These are phyloP conservation scores for Ulota crispa DNA, from an alignment of 225 moss, liverwort and hornwort species.

Conservation along the genomic window DNA sequence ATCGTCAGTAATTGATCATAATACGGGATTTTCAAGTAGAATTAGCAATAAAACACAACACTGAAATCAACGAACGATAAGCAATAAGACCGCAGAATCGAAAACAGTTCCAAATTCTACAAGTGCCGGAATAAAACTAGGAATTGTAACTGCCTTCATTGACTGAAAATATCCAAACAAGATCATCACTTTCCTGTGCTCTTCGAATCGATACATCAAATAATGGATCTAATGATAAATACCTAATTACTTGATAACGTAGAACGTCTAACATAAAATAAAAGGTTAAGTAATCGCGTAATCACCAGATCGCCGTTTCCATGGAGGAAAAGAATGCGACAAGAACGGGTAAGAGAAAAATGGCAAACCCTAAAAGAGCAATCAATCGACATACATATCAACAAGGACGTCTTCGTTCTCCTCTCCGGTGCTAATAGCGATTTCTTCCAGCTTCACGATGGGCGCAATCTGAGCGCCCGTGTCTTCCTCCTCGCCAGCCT, in stretches of 20 bases:
- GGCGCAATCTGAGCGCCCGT: constrained; percentile 92
- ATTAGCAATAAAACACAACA: too few species aligned
- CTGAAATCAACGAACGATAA: background rate
- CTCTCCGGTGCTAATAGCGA: constrained; percentile 86
- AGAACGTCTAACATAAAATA: background rate
- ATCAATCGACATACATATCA: constrained; percentile 62
- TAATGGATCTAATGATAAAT: background rate
- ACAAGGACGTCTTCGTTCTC: constrained; percentile 86
- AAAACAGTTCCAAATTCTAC: background rate
- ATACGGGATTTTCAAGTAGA: too few species aligned
- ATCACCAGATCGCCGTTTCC: background rate
- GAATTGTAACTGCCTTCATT: background rate
- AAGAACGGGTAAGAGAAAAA: background rate
- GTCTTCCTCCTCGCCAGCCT: constrained; percentile 81
- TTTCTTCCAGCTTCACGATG: constrained; percentile 85
- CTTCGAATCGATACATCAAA: too few species aligned
- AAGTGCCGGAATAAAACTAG: background rate
- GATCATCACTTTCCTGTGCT: background rate
- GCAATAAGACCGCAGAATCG: background rate
- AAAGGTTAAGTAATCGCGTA: background rate
- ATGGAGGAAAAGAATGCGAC: background rate
- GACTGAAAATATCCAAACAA: background rate
- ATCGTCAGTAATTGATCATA: background rate
- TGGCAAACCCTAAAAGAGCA: constrained; percentile 8
- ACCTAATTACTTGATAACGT: background rate